Conservation (phyloP, 495 filamentous ascomycete species). For the Saxophila tyrrhenica region DNA sequence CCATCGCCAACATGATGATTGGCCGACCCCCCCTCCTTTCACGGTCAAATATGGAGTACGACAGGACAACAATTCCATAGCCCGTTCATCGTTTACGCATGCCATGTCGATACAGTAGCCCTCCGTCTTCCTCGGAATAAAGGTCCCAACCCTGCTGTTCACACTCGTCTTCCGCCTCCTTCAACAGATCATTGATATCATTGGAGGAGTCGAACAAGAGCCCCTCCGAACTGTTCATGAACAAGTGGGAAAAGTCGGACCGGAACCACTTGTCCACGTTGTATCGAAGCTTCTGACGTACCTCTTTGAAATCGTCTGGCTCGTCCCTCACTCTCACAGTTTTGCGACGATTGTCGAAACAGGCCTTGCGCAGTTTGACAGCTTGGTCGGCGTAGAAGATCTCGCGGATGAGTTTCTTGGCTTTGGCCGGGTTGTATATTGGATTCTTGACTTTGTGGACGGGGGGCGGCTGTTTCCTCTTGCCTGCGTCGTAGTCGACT, state of each 20-base stretch:
- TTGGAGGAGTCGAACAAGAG: not conserved
- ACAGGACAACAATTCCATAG: not conserved
- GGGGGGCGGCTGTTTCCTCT: not conserved
- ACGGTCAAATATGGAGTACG: too few species aligned
- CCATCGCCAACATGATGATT: too few species aligned
- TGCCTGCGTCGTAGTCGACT: constrained; percentile 1
- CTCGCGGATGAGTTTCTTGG: constrained; percentile 3
- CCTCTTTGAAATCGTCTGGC: not conserved
- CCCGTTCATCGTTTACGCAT: not conserved
- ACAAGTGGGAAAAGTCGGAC: constrained; percentile 5
- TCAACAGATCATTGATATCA: not conserved
- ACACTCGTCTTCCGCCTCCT: constrained; percentile 3
- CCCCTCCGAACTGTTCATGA: not conserved
- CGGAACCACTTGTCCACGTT: constrained; percentile 5
- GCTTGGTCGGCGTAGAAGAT: constrained; percentile 12
- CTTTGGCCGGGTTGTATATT: not conserved
- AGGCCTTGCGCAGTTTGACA: not conserved
- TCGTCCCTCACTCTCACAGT: not conserved
- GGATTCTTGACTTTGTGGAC: not conserved
- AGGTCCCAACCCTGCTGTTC: constrained; percentile 15
- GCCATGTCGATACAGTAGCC: constrained; percentile 6
- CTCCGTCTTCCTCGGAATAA: constrained; percentile 5
- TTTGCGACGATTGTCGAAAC: not conserved
- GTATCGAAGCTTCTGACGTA: not conserved
- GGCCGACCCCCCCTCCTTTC: too few species aligned